Percentiles rank a stretch among this genome's conserved stretches.
phyloP scores from a whole-genome alignment of 768 basidiomycete genomes.

The Royoungia palumana region DNA sequence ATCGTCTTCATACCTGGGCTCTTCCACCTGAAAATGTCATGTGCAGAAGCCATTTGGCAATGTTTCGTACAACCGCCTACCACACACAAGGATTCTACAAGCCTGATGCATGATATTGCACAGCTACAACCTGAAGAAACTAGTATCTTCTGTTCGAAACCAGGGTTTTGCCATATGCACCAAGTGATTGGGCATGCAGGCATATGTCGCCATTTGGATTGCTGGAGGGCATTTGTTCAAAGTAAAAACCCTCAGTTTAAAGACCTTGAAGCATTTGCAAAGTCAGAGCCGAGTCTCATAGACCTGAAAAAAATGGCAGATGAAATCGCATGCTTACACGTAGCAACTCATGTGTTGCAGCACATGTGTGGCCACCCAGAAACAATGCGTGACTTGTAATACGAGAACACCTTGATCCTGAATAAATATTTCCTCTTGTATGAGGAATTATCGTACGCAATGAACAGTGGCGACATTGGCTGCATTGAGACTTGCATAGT shows the following conservation, averaged over 20 bases:
- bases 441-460: slow-evolving; percentile 35
- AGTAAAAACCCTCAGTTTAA: too few relatives aligned
- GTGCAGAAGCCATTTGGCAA: slow-evolving; percentile 21
- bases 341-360: too few relatives aligned
- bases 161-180: slow-evolving; percentile 37
- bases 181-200: slow-evolving; percentile 32
- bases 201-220: slow-evolving; percentile 24
- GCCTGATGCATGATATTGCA: slow-evolving; percentile 22
- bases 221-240: slow-evolving; percentile 16
- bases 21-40: slow-evolving; percentile 36
- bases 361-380: background rate
- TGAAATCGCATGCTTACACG: too few relatives aligned
- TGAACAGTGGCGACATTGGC: slow-evolving; percentile 34
- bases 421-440: slow-evolving; percentile 39
- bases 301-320: too few relatives aligned
- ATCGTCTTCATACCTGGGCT: slow-evolving; percentile 34
- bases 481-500: slow-evolving; percentile 24
- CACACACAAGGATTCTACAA: slow-evolving; percentile 3
- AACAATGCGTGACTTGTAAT: slow-evolving; percentile 27
- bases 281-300: too few relatives aligned
- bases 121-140: slow-evolving; percentile 13
- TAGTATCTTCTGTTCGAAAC: slow-evolving; percentile 13
- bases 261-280: too few relatives aligned
- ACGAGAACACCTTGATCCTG: slow-evolving; percentile 32
- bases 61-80: slow-evolving; percentile 7